Evolutionary conservation across 2,329 filamentous ascomycete genomes (phyloP), one percentile per base, ranked within the genome.

Genomic region (Penicillium sp.): DNA sequence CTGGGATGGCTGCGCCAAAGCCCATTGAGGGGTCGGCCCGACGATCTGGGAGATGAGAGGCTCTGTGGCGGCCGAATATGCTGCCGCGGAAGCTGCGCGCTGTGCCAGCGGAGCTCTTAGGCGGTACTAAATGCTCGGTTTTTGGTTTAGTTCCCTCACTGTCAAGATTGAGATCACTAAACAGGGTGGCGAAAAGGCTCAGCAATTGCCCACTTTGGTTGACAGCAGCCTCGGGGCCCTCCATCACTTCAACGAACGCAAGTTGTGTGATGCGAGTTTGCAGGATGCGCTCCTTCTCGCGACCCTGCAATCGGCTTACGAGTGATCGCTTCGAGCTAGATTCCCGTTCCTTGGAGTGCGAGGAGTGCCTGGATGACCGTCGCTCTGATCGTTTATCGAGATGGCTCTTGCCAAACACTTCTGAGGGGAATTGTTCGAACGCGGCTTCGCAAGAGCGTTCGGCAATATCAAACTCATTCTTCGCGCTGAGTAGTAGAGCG

Each of bases 201-300:
- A 99, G 79, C 41, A 99, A 82, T 75, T 97, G 92, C 64, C 91
- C 87, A 71, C 90, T 93, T 61, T 90, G 88, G 71, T 96, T 96
- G 53, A 98, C 91, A 17, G 95, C 94, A 58, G 89, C 86, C 59
- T 91, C 88, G 0, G 92, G 87, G 0, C 92, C 92, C 72, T 97
- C 92, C 3, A 91, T 79, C 15, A 95, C 79, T 75, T 98, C 94
- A 3, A 95, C 77, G 20, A 99, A 83, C 4, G 90, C 85, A 60
- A 99, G 81, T 70, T 98, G 93, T 11, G 94, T 97, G 86, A 98
- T 96, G 75, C 96, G 96, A 62, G 97, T 88, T 75, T 98, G 91
- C n/a, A 99, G 78, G 43, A 99, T 88, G 51, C 86, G 86, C 74
- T 93, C 91, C 71, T 92, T 96, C 72, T 98, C 93, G 28, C 87